Base-by-base conservation (phyloP, 2,329 filamentous ascomycete genomes). In the Diaporthe velutina region DNA sequence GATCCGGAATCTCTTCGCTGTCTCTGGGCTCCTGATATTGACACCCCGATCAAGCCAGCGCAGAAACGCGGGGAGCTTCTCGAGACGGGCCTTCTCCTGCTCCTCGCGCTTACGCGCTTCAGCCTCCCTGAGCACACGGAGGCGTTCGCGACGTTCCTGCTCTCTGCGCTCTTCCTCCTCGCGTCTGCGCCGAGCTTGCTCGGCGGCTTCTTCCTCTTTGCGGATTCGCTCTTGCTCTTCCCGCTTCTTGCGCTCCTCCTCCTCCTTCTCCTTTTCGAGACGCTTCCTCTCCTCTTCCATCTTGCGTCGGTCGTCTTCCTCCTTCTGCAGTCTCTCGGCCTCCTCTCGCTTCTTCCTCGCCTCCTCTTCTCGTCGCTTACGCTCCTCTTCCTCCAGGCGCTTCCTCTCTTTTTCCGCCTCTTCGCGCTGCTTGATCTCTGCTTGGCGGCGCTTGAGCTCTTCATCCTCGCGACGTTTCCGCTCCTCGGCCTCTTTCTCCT, bases 1-100 rank as follows among this genome's bases (percentile, higher is more conserved):
- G 61, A 83, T 84, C 76, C 85, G 85, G 80, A 93, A 92, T 57
- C 88, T 87, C 70, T 87, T 84, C 6, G 90, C 90, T 66, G 90
- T 80, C 28, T 85, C 83, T 8, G 85, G 80, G 8, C 83, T 83
- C 79, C 88, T 90, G 19, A 90, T 88, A 75, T 91, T 87, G 8
- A 85, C 79, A 64, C 85, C 87, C 28, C 81, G 82, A 71, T 91
- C 88, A 33, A 93, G 86, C 91, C 91, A 93, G 64, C 88, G 88
- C 58, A 93, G 81, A 45, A 93, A 83, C 52, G 90, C 87, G 5
- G 91, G 91, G 25, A 93, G 81, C 77, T 89, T 91, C 52, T 88
- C 86, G 38, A 93, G 79, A 22, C 90, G 87, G 42, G 84, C 82
- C 38, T 86, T 86, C 78, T 91, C 89, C 79, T 90, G 85, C 78